These are phyloP conservation scores for Kodamaea jinghongensis DNA, from an alignment of 805 yeast species.

Conservation along the genomic window DNA sequence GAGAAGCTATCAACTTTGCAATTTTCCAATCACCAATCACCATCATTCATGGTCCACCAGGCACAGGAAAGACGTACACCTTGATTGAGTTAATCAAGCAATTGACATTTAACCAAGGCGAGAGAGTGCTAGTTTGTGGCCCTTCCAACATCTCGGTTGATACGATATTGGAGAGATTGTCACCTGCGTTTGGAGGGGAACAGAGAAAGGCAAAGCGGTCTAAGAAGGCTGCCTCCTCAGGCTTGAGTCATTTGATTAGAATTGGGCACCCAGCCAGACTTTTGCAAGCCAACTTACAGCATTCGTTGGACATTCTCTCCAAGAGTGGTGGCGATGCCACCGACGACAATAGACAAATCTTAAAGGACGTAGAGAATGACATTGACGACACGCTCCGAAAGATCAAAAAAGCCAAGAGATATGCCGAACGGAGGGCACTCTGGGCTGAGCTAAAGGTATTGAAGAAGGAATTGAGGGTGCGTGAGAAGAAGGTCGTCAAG, in stretches of 20 bases:
- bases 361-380: slow-evolving; percentile 68
- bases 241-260: slow-evolving; percentile 54
- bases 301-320: slow-evolving; percentile 73
- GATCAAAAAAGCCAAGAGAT: slow-evolving; percentile 59
- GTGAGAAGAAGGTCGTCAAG: slow-evolving; percentile 63
- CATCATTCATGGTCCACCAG: slow-evolving; percentile 79
- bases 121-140: slow-evolving; percentile 80
- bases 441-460: slow-evolving; percentile 69
- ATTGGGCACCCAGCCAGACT: slow-evolving; percentile 94
- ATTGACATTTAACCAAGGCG: slow-evolving; percentile 43
- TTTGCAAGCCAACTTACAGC: slow-evolving; percentile 55
- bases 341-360: slow-evolving; percentile 38
- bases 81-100: slow-evolving; percentile 79
- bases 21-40: slow-evolving; percentile 51
- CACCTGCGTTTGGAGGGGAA: slow-evolving; percentile 25
- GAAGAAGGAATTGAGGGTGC: slow-evolving; percentile 61
- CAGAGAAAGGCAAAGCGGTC: slow-evolving; percentile 22
- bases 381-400: slow-evolving; percentile 59
- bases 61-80: slow-evolving; percentile 82
- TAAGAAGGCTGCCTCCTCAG: slow-evolving; percentile 35
- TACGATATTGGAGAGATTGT: slow-evolving; percentile 77
- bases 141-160: slow-evolving; percentile 94
- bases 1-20: slow-evolving; percentile 66
- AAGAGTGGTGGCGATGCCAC: slow-evolving; percentile 49
- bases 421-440: slow-evolving; percentile 60